phyloP scores from a whole-genome alignment of 2,329 filamentous ascomycete species.

The Cercospora sesami region DNA sequence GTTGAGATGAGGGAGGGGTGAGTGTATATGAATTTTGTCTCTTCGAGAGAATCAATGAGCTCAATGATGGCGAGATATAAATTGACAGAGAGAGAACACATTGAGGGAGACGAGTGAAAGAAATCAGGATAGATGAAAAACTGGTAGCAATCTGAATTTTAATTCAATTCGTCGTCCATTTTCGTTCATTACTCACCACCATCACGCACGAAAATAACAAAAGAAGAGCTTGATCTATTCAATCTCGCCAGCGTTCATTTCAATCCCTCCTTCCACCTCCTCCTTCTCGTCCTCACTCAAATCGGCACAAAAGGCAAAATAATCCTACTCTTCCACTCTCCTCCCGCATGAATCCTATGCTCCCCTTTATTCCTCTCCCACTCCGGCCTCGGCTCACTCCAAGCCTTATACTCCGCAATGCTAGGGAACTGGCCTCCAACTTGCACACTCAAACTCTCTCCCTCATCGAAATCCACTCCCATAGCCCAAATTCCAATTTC shows the following conservation, averaged over 20 bases:
- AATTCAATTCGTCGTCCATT: too few species aligned
- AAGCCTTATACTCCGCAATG: conserved; percentile 45
- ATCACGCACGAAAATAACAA: too few species aligned
- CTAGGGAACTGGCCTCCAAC: conserved; percentile 30
- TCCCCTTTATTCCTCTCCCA: conserved; percentile 45
- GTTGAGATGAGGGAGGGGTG: neutral
- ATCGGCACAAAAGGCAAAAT: conserved; percentile 42
- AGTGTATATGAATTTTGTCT: too few species aligned
- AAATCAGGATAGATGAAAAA: too few species aligned
- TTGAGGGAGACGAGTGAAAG: too few species aligned
- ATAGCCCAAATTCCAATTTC: conserved; percentile 53
- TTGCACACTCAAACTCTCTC: conserved; percentile 36
- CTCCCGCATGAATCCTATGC: conserved; percentile 44
- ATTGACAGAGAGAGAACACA: too few species aligned
- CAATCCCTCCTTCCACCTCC: neutral
- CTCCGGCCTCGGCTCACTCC: conserved; percentile 43
- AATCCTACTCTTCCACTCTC: conserved; percentile 40
- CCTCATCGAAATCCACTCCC: conserved; percentile 50
- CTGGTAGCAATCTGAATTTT: too few species aligned
- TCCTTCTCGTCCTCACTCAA: neutral
- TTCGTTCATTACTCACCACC: too few species aligned
- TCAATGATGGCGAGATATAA: too few species aligned
- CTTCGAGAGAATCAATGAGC: too few species aligned
- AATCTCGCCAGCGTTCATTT: too few species aligned
- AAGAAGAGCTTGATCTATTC: too few species aligned